Base-by-base conservation (phyloP, 345 rosid genomes). In the Gossypium mustelinum region DNA sequence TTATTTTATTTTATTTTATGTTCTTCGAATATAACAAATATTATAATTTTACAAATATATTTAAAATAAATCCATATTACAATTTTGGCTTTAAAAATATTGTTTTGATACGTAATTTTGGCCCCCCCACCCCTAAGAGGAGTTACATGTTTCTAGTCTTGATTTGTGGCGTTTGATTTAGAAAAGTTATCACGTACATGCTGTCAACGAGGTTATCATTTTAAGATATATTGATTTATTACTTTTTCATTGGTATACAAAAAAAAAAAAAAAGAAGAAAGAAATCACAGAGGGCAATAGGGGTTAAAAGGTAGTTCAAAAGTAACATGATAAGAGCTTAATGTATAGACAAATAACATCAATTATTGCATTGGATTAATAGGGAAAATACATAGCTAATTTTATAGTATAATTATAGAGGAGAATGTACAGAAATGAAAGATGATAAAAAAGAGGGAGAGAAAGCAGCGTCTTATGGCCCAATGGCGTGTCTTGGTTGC, bases 381-480 rank as follows among this genome's bases (percentile, higher is more conserved):
- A 27, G 63, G 68, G 45, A 54, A 54, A 76, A 34, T 73, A 66
- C 74, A 77, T 24, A 61, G 73, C 9, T 54, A 62, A 76, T 58
- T 57, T 22, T 24, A 12, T 47, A 47, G 51, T 47, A 47, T 47
- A 11, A 27, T 44, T 20, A 9, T 71, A 64, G 25, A 22, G 64
- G 47, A 20, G n/a, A 56, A 68, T n/a, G 56, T 2, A 52, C 29
- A 52, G 6, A 60, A 34, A 67, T 8, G 17, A 68, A 68, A 39
- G 77, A 65, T 0, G 52, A 76, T 59, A 20, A 68, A 58, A 65
- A 61, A 47, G 22, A 60, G 39, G 69, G 20, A 76, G 13, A 56
- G 70, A 81, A 79, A 81, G 86, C 78, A 80, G 75, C 66, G 39
- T 43, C 29, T 50, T 73, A 73, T 81, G 88, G 83, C 82, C 90